Conservation (phyloP, 2,329 filamentous ascomycete genomes). For the Ceratocystis huliohia region DNA sequence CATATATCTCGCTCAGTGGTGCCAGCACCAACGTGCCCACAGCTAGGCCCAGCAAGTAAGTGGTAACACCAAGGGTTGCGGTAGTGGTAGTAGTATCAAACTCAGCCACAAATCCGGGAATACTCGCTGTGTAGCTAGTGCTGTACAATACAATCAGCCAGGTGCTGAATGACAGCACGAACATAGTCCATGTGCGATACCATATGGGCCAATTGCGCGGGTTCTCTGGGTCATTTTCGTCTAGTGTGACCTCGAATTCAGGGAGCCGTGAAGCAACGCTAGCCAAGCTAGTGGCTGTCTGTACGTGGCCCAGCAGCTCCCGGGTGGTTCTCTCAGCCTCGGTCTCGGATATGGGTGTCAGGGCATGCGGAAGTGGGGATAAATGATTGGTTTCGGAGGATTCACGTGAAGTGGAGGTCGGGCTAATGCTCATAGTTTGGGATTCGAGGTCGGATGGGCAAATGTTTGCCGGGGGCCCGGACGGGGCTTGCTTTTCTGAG, state of each 20-base stretch:
- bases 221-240: constrained; percentile 48
- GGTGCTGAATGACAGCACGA: constrained; percentile 35
- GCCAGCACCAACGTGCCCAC: constrained; percentile 59
- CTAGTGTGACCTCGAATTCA: constrained; percentile 63
- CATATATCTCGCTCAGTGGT: constrained; percentile 59
- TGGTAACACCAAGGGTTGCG: constrained; percentile 64
- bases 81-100: constrained; percentile 48
- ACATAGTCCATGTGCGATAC: constrained; percentile 33
- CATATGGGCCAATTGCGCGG: constrained; percentile 55
- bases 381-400: constrained; percentile 24
- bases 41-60: constrained; percentile 64
- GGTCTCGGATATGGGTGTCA: constrained; percentile 30
- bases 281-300: constrained; percentile 33
- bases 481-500: not conserved
- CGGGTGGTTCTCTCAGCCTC: constrained; percentile 31
- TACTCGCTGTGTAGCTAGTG: constrained; percentile 64
- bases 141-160: constrained; percentile 56
- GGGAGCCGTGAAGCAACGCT: constrained; percentile 36
- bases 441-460: not conserved
- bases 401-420: not conserved
- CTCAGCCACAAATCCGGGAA: constrained; percentile 54
- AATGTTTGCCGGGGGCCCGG: not conserved
- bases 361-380: constrained; percentile 30
- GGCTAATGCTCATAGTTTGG: not conserved
- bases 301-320: constrained; percentile 36